Base-by-base conservation (phyloP, 495 filamentous ascomycete species). In the Penicillium goetzii region DNA sequence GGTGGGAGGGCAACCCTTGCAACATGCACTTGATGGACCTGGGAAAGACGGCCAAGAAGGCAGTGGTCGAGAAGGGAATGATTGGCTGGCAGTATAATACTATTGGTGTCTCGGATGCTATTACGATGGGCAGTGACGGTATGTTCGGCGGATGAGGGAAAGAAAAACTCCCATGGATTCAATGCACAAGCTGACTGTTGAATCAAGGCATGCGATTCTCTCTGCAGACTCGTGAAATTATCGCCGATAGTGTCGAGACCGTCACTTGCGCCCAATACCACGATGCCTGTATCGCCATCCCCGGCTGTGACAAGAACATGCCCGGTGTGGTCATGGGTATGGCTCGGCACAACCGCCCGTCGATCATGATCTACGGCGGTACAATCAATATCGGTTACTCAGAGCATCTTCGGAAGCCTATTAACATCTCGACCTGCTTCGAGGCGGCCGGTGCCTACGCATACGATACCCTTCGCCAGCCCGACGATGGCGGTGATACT, bases 221-320 rank as follows among this genome's bases (percentile, higher is more conserved):
- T 17, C 86, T 99, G n/a, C 94, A 99, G 76, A 91, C 90, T 17
- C 84, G 95, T 47, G 95, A 99, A 62, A 88, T 97, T 58, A 99
- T 99, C 67, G 95, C 95, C 60, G 95, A 99, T 74, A 92, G 88
- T 68, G 91, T 99, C 63, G 94, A 99, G 75, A 93, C 91, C 1
- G 90, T 96, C 5, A 96, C 93, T 2, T 95, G 91, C 68, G 90
- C 89, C 8, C 89, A 92, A 73, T 89, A 87, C 57, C 92, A 99
- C 74, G 95, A 99, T 67, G 95, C 95, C 58, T 96, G 93, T 72
- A 93, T 99, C 68, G 86, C 91, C 26, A 94, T 99, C 64, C 93
- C 95, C 1, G 95, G 95, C 11, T 99, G 95, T 71, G 95, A 99
- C 76, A 99, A 99, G 82, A 99, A 99, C 68, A 99, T 99, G 95